Percentiles rank a stretch among this genome's conserved stretches.
phyloP scores from a whole-genome alignment of 768 basidiomycete genomes.

The Kwoniella sp. region DNA sequence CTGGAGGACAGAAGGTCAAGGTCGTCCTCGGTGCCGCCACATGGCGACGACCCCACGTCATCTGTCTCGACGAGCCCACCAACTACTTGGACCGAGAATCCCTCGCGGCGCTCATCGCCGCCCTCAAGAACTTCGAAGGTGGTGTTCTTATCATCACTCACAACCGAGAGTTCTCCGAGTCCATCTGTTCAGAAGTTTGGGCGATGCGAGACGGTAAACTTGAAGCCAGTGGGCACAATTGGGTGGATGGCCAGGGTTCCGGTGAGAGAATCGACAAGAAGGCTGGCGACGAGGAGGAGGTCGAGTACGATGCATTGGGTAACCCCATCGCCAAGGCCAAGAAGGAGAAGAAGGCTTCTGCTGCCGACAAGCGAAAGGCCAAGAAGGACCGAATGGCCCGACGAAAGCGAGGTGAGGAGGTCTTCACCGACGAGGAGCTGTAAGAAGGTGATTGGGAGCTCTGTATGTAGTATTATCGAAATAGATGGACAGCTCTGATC shows the following conservation, averaged over 20 bases:
- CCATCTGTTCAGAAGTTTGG: slow-evolving; percentile 96
- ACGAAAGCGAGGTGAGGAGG: slow-evolving; percentile 75
- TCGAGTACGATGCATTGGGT: slow-evolving; percentile 92
- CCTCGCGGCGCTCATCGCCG: slow-evolving; percentile 95
- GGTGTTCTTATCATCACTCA: slow-evolving; percentile 97
- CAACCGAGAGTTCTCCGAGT: slow-evolving; percentile 98
- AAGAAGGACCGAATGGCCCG: slow-evolving; percentile 73
- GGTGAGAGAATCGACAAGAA: slow-evolving; percentile 92
- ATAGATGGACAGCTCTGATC: no score
- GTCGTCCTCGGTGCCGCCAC: slow-evolving; percentile 97
- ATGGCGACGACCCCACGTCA: slow-evolving; percentile 97
- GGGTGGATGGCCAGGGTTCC: slow-evolving; percentile 97
- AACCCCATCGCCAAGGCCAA: slow-evolving; percentile 67
- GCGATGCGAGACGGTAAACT: slow-evolving; percentile 96
- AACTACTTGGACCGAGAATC: slow-evolving; percentile 99
- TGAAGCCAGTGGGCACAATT: slow-evolving; percentile 82
- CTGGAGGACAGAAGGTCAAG: slow-evolving; percentile 99
- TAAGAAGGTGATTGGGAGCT: slow-evolving; percentile 20
- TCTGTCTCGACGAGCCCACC: slow-evolving; percentile 95
- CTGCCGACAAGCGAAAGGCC: slow-evolving; percentile 77
- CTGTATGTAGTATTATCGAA: no score
- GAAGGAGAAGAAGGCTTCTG: slow-evolving; percentile 72
- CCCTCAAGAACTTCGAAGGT: slow-evolving; percentile 95
- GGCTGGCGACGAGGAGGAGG: slow-evolving; percentile 77
- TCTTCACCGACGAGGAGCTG: slow-evolving; percentile 52